These are phyloP conservation scores for Colletotrichum somersetense DNA, from an alignment of 2,329 filamentous ascomycete genomes.

Conservation along the genomic window DNA sequence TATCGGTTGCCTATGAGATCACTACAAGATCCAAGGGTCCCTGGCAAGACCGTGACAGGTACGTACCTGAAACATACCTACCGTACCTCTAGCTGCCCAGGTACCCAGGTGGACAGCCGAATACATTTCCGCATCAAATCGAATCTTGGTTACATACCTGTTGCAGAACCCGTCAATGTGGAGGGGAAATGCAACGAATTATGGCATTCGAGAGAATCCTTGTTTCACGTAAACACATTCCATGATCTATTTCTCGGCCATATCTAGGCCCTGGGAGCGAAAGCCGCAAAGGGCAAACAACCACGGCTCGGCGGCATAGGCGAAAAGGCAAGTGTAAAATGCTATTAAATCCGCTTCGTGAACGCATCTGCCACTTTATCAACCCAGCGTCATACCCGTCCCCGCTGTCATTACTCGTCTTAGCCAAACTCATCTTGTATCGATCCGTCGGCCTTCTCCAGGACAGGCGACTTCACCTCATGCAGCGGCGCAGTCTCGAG, in stretches of 20 bases:
- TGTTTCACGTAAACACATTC: too few species aligned
- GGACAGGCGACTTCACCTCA: slow-evolving; percentile 35
- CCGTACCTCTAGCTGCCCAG: too few species aligned
- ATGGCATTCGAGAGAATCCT: not conserved
- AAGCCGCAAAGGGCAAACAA: not conserved
- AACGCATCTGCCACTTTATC: slow-evolving; percentile 24
- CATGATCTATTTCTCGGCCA: not conserved
- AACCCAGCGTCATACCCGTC: not conserved
- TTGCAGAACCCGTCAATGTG: too few species aligned
- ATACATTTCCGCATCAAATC: not conserved
- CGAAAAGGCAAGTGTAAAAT: slow-evolving; percentile 23
- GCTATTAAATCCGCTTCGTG: slow-evolving; percentile 37
- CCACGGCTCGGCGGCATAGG: not conserved
- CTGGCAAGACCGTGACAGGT: slow-evolving; percentile 3
- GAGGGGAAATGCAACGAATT: not conserved
- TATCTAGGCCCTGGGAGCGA: not conserved
- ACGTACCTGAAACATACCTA: slow-evolving; percentile 13
- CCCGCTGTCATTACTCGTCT: slow-evolving; percentile 12
- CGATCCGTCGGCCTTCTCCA: slow-evolving; percentile 35
- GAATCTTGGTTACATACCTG: not conserved
- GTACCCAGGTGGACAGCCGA: not conserved
- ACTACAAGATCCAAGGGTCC: slow-evolving; percentile 18
- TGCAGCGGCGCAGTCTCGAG: slow-evolving; percentile 66
- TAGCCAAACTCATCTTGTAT: slow-evolving; percentile 43
- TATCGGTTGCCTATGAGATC: slow-evolving; percentile 41